phyloP scores from a whole-genome alignment of 495 filamentous ascomycete genomes.

The Daldinia loculata region DNA sequence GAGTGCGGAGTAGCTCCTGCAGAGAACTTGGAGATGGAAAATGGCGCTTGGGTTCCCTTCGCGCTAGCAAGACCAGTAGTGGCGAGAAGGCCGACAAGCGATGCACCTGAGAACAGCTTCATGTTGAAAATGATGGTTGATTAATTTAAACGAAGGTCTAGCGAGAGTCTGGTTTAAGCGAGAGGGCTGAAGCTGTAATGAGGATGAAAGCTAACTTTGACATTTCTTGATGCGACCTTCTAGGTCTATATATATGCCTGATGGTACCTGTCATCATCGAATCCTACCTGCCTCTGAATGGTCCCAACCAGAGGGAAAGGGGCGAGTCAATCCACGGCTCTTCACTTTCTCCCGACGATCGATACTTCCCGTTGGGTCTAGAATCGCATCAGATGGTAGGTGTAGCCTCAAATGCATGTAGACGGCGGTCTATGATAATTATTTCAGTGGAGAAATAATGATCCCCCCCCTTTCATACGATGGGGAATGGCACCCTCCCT shows the following conservation, averaged over 20 bases:
- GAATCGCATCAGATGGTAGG: not conserved
- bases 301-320: not conserved
- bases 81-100: constrained; percentile 19
- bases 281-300: not conserved
- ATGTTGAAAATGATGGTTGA: constrained; percentile 12
- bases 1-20: constrained; percentile 39
- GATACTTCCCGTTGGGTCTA: constrained; percentile 11
- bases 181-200: not conserved
- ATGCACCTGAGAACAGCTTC: constrained; percentile 29
- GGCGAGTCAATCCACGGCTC: constrained; percentile 4
- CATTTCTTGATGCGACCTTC: constrained; percentile 3
- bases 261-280: constrained; percentile 8
- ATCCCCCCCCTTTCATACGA: constrained; percentile 2
- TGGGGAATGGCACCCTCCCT: constrained; percentile 3
- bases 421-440: not conserved
- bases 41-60: constrained; percentile 10
- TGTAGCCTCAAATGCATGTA: not conserved
- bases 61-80: constrained; percentile 21
- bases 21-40: constrained; percentile 24
- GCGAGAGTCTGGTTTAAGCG: constrained; percentile 5
- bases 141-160: not conserved
- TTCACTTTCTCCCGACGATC: constrained; percentile 10
- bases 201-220: not conserved
- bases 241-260: constrained; percentile 14
- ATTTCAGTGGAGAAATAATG: constrained; percentile 16